These are phyloP conservation scores for Penicillium malachiteum DNA, from an alignment of 495 filamentous ascomycete genomes.

Conservation along the genomic window DNA sequence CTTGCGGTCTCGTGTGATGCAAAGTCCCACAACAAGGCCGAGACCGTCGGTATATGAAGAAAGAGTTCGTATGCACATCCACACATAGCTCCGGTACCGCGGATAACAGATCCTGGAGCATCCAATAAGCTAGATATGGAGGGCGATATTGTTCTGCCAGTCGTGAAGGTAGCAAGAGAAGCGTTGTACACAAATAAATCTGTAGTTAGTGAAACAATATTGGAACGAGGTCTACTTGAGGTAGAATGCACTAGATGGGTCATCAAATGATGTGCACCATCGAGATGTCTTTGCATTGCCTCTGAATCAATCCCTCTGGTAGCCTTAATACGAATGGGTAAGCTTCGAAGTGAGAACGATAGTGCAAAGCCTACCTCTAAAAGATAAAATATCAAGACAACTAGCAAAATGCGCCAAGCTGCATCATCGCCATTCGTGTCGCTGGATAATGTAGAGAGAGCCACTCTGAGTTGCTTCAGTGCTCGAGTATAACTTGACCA, in stretches of 20 bases:
- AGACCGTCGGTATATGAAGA: slow-evolving; percentile 9
- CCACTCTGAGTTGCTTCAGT: slow-evolving; percentile 15
- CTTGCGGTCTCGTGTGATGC: background rate
- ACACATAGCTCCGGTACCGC: slow-evolving; percentile 10
- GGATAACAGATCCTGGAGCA: background rate
- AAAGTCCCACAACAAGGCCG: slow-evolving; percentile 6
- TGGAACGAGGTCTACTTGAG: background rate
- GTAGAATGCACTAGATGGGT: slow-evolving; percentile 8
- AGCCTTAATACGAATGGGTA: slow-evolving; percentile 14
- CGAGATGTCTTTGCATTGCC: slow-evolving; percentile 19
- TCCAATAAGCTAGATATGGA: background rate
- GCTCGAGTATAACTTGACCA: slow-evolving; percentile 16
- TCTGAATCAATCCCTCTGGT: slow-evolving; percentile 16
- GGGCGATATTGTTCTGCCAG: background rate
- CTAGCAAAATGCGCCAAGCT: slow-evolving; percentile 13
- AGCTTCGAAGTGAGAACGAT: background rate
- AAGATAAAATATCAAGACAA: slow-evolving; percentile 22
- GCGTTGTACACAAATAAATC: slow-evolving; percentile 19
- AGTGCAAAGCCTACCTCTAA: slow-evolving; percentile 12
- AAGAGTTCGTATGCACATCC: slow-evolving; percentile 20
- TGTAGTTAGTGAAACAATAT: slow-evolving; percentile 13
- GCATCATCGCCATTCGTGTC: slow-evolving; percentile 6
- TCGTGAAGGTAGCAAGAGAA: slow-evolving; percentile 18
- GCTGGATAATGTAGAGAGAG: slow-evolving; percentile 2
- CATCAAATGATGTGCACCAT: slow-evolving; percentile 20